phyloP scores from a whole-genome alignment of 805 yeast genomes.

The Pichia nakasei region DNA sequence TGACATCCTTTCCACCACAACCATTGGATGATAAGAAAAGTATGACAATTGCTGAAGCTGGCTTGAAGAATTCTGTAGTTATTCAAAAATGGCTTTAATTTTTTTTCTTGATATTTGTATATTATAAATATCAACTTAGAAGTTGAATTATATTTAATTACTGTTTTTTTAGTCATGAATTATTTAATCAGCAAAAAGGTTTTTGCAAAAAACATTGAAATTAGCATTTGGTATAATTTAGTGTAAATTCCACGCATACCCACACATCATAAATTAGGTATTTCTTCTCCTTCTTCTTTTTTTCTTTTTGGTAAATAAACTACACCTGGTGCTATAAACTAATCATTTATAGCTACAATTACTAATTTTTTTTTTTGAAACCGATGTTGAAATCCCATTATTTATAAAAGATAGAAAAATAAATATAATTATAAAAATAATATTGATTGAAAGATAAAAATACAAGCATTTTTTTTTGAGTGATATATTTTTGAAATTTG shows the following conservation, averaged over 20 bases:
- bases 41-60: conserved; percentile 61
- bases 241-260: no score
- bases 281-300: no score
- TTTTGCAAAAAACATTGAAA: no score
- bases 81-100: conserved; percentile 70
- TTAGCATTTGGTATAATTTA: no score
- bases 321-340: no score
- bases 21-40: conserved; percentile 53
- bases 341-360: not conserved
- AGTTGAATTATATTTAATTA: no score
- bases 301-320: no score
- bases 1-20: conserved; percentile 75
- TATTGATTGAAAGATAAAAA: conserved; percentile 10
- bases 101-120: no score
- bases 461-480: conserved; percentile 6
- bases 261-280: no score
- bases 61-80: conserved; percentile 73
- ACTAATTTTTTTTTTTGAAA: conserved; percentile 9
- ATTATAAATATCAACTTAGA: no score
- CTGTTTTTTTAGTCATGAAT: no score
- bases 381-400: conserved; percentile 44
- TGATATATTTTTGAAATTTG: conserved; percentile 3
- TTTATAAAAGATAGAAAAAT: conserved; percentile 12
- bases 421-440: conserved; percentile 8
- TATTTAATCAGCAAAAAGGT: no score